Conservation (phyloP, 768 basidiomycete genomes). For the Suillus variegatus region DNA sequence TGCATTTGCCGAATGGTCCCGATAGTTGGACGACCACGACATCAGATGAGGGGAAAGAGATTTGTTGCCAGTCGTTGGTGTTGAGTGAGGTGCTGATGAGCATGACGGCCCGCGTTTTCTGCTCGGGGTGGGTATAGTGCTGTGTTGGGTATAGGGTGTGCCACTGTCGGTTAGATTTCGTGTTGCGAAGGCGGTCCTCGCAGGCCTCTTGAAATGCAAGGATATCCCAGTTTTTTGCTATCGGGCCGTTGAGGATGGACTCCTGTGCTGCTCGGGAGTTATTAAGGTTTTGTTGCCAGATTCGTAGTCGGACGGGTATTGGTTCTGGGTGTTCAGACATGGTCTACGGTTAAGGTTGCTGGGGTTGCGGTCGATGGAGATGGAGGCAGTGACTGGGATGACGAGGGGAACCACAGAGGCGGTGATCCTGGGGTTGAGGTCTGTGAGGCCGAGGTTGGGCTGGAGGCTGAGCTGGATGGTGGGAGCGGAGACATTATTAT, state of each 20-base stretch:
- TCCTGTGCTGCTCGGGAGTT: background rate
- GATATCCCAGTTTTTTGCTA: background rate
- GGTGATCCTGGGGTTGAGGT: too few species aligned
- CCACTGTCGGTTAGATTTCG: background rate
- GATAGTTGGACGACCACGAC: background rate
- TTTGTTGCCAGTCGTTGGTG: background rate
- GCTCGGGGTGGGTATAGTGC: background rate
- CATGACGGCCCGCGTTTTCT: background rate
- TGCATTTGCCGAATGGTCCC: too few species aligned
- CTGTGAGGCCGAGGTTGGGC: too few species aligned
- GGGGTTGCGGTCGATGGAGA: too few species aligned
- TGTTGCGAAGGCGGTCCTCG: background rate
- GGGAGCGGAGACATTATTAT: too few species aligned
- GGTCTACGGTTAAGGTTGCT: too few species aligned
- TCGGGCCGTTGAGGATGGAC: background rate
- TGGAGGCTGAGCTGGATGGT: too few species aligned
- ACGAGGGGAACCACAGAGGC: too few species aligned
- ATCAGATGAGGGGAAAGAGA: background rate
- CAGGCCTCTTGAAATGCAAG: background rate
- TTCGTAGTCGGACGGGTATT: background rate
- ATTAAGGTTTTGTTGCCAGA: background rate
- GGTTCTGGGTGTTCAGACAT: background rate
- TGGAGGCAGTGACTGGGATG: too few species aligned
- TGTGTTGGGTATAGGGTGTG: background rate
- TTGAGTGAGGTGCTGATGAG: background rate